Base-by-base conservation (phyloP, 345 rosid species). In the Boechera divaricarpa region DNA sequence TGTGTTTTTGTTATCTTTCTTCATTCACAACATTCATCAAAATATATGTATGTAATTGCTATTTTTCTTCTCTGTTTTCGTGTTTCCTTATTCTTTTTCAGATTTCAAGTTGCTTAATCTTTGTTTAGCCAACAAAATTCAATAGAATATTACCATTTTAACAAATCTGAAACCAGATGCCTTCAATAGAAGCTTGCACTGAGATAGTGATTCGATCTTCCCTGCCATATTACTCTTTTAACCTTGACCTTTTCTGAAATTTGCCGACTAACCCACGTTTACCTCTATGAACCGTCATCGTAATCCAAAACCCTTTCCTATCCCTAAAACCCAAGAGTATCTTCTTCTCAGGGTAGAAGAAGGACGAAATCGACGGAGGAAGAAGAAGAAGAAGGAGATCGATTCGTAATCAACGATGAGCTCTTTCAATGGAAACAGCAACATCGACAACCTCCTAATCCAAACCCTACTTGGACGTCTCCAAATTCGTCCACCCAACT, bases 381-480 rank as follows among this genome's bases (percentile, higher is more conserved):
- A 2, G 38, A 31, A 4, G 2, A 38, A 38, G 41, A 38, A 6
- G 69, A 52, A 28, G 41, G 57, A 35, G 73, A 72, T 42, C 64
- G 54, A 48, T 35, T 44, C 65, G 33, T 10, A 13, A 62, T 13
- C 61, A 60, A 73, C 48, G 63, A 91, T 91, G 95, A 84, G 84
- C 72, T 89, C 91, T 67, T 85, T 88, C 80, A 79, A 81, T 69
- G 80, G 79, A 80, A 79, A 83, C 75, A 36, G 84, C 79, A 83
- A 82, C 63, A 84, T 92, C 75, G 97, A 95, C 82, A 88, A 83
- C 58, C 92, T 88, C 60, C 69, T 92, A 5, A 86, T 92, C 80
- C 96, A 86, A 80, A 82, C 91, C 82, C 82, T 95, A 29, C 86
- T 95, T 79, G 91, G 91, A 47, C 91, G 97, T 36, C 98, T 95